Percentiles rank a stretch among this genome's conserved stretches.
These are phyloP conservation scores for Apostasia shenzhenica DNA, from an alignment of 106 monocot species.

Conservation along the genomic window DNA sequence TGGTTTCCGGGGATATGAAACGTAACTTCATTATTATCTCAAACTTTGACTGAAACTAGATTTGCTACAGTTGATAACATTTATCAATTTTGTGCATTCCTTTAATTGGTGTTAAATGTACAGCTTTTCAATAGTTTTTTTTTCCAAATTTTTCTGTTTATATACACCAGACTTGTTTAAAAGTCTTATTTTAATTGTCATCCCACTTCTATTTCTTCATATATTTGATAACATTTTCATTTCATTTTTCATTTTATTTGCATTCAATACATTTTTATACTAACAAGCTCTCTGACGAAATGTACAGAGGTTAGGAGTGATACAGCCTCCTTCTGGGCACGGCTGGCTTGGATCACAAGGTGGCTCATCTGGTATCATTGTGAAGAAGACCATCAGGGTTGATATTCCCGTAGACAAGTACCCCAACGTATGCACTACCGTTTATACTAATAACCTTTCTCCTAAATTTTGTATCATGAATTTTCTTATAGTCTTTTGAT, in stretches of 20 bases:
- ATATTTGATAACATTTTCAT: not conserved
- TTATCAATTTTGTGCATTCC: no score
- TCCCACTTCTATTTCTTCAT: not conserved
- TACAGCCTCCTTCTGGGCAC: constrained; percentile 55
- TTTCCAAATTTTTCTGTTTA: no score
- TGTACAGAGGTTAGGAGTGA: constrained; percentile 47
- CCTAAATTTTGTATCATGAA: not conserved
- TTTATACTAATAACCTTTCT: not conserved
- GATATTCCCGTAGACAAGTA: constrained; percentile 89
- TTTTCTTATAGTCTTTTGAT: not conserved
- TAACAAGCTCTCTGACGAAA: constrained; percentile 2
- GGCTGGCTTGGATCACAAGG: constrained; percentile 80
- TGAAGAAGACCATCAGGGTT: constrained; percentile 91
- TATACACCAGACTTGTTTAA: no score
- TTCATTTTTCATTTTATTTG: not conserved
- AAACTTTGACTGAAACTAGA: no score
- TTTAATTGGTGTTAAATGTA: no score
- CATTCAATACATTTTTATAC: not conserved
- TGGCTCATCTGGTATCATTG: constrained; percentile 62
- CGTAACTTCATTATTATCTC: no score
- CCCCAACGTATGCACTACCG: constrained; percentile 61
- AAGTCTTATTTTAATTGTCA: not conserved
- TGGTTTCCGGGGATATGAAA: no score
- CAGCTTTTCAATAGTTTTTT: no score
- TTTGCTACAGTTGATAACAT: no score